Evolutionary conservation across 495 filamentous ascomycete genomes (phyloP).

Genomic region (Trichoderma gamsii): DNA sequence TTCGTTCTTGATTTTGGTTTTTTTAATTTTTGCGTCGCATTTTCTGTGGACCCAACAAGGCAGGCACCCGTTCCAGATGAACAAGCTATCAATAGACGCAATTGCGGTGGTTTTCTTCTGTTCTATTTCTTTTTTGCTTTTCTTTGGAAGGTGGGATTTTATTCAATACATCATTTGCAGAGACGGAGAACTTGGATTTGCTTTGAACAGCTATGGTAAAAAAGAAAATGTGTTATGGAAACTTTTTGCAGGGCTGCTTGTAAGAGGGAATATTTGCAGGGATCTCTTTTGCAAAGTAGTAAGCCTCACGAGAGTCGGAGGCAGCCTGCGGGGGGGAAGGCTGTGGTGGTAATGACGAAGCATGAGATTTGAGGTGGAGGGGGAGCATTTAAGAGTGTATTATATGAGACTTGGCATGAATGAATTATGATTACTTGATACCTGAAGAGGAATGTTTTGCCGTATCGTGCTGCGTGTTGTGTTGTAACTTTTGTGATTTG

Average conservation of each 20-base stretch:
- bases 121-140: too few relatives aligned
- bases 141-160: background rate
- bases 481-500: background rate
- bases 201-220: background rate
- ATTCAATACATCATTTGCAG: background rate
- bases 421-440: conserved; percentile 10
- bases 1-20: background rate
- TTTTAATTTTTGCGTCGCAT: background rate
- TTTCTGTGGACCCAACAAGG: conserved; percentile 2
- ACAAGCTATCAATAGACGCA: conserved; percentile 3
- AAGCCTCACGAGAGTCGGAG: background rate
- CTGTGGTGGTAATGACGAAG: conserved; percentile 6
- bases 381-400: conserved; percentile 6
- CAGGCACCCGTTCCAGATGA: background rate
- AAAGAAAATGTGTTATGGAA: background rate
- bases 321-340: background rate
- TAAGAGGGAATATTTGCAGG: background rate
- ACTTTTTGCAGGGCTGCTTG: background rate
- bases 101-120: background rate
- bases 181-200: background rate
- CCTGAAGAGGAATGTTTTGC: background rate
- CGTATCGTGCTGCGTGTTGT: background rate
- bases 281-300: background rate
- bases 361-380: background rate
- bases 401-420: conserved; percentile 9